A percentile compares a stretch with the other conserved stretches of the same genome.
Evolutionary conservation across 2,329 filamentous ascomycete species (phyloP).

Genomic region (Corinectria fuckeliana): DNA sequence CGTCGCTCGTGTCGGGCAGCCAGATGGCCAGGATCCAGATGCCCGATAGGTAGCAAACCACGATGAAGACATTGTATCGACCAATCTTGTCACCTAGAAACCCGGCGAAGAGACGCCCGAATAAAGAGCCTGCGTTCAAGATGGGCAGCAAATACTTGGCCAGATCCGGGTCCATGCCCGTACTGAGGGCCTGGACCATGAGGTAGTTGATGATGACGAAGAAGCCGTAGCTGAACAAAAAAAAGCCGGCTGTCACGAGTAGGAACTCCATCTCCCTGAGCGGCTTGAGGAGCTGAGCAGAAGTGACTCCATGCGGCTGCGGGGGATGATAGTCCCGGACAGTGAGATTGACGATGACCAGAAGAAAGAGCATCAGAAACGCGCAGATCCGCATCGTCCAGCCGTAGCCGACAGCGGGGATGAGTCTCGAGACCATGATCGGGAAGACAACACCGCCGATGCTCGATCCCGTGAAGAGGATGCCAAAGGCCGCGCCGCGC

Average conservation of each 20-base stretch:
- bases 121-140: conserved; percentile 46
- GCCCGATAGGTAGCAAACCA: conserved; percentile 52
- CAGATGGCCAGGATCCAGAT: conserved; percentile 51
- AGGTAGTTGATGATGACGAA: conserved; percentile 47
- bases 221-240: conserved; percentile 45
- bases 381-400: conserved; percentile 39
- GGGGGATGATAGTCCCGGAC: conserved; percentile 32
- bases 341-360: conserved; percentile 43
- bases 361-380: conserved; percentile 46
- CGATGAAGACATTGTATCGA: conserved; percentile 51
- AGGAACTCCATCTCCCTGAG: conserved; percentile 41
- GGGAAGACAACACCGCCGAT: conserved; percentile 16
- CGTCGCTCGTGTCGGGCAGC: conserved; percentile 43
- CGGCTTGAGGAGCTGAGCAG: conserved; percentile 41
- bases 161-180: conserved; percentile 39
- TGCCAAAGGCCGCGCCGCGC: conserved; percentile 8
- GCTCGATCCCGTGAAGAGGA: conserved; percentile 2
- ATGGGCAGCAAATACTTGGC: conserved; percentile 46
- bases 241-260: conserved; percentile 39
- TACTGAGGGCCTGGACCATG: conserved; percentile 39
- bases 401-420: neutral
- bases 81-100: conserved; percentile 45
- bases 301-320: conserved; percentile 34
- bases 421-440: conserved; percentile 13
- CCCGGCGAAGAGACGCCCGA: conserved; percentile 45